Conservation (phyloP, 495 filamentous ascomycete species). For the Podospora pseudocomata region DNA sequence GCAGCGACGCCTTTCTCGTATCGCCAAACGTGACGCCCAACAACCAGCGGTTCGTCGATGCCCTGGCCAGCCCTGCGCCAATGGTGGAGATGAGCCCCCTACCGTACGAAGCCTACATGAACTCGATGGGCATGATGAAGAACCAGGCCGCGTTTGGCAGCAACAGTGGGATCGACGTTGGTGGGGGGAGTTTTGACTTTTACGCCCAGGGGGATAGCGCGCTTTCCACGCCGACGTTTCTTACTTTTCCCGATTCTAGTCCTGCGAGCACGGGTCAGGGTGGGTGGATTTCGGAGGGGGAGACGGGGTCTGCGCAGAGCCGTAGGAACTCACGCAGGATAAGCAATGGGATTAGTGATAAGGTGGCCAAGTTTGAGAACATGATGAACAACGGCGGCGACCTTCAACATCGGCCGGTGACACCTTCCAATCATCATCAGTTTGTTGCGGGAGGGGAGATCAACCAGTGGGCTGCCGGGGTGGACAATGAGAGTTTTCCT, state of each 20-base stretch:
- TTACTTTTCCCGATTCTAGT: slow-evolving; percentile 42
- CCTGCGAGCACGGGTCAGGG: slow-evolving; percentile 31
- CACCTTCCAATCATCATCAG: slow-evolving; percentile 49
- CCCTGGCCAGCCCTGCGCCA: slow-evolving; percentile 26
- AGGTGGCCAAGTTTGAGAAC: slow-evolving; percentile 50
- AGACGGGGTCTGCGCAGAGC: slow-evolving; percentile 34
- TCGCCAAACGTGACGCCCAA: slow-evolving; percentile 49
- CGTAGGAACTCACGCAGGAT: slow-evolving; percentile 43
- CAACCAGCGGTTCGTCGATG: slow-evolving; percentile 42
- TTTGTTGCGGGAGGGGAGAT: slow-evolving; percentile 52
- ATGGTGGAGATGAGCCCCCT: slow-evolving; percentile 32
- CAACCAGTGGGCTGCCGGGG: slow-evolving; percentile 8
- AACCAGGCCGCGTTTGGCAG: slow-evolving; percentile 36
- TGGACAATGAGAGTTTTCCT: slow-evolving; percentile 43
- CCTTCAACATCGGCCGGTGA: slow-evolving; percentile 47
- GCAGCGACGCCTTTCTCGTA: slow-evolving; percentile 41
- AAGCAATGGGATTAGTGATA: slow-evolving; percentile 53
- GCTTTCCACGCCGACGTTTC: slow-evolving; percentile 45
- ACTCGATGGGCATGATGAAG: slow-evolving; percentile 44
- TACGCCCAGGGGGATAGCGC: slow-evolving; percentile 35
- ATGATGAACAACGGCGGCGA: slow-evolving; percentile 32
- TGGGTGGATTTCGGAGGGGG: slow-evolving; percentile 46
- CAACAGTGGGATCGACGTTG: slow-evolving; percentile 25
- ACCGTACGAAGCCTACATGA: slow-evolving; percentile 41
- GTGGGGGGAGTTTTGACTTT: slow-evolving; percentile 38